A percentile compares a stretch with the other conserved stretches of the same genome.
Conservation (phyloP, 2,329 filamentous ascomycete genomes). For the Penicillium freii region DNA sequence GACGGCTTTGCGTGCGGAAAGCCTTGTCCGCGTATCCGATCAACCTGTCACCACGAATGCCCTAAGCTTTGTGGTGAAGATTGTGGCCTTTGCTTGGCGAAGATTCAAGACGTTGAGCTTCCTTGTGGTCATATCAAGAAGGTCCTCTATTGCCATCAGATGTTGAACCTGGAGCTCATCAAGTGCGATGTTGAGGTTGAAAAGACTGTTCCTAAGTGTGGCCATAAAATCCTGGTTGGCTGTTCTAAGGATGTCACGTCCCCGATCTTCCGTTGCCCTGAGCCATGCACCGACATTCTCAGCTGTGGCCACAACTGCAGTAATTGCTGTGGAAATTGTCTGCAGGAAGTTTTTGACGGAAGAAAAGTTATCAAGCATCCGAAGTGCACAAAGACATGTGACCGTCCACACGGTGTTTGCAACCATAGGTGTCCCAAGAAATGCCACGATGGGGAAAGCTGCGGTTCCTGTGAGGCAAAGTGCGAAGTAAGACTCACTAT, state of each 20-base stretch:
- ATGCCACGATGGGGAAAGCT: conserved; percentile 9
- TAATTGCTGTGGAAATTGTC: background rate
- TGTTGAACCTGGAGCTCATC: background rate
- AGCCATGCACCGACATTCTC: conserved; percentile 3
- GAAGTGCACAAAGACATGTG: conserved; percentile 5
- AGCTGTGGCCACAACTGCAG: conserved; percentile 7
- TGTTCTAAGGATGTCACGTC: conserved; percentile 8
- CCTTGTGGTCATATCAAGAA: conserved; percentile 12
- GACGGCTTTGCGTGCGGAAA: conserved; percentile 7
- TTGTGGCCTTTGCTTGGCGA: conserved; percentile 7
- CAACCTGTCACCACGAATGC: conserved; percentile 7
- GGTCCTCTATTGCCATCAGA: conserved; percentile 2
- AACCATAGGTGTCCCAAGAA: conserved; percentile 8
- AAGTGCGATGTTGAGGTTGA: conserved; percentile 6
- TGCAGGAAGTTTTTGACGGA: background rate
- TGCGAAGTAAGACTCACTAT: conserved; percentile 12
- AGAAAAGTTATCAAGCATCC: background rate
- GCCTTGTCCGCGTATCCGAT: conserved; percentile 12
- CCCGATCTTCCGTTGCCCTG: background rate
- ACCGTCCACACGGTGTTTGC: conserved; percentile 10
- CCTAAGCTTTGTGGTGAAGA: conserved; percentile 11
- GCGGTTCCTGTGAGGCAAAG: conserved; percentile 4
- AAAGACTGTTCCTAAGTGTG: conserved; percentile 6
- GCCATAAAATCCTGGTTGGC: conserved; percentile 1
- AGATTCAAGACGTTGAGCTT: conserved; percentile 7